Base-by-base conservation (phyloP, 2,329 filamentous ascomycete genomes). In the Aspergillus fumigatiaffinis region DNA sequence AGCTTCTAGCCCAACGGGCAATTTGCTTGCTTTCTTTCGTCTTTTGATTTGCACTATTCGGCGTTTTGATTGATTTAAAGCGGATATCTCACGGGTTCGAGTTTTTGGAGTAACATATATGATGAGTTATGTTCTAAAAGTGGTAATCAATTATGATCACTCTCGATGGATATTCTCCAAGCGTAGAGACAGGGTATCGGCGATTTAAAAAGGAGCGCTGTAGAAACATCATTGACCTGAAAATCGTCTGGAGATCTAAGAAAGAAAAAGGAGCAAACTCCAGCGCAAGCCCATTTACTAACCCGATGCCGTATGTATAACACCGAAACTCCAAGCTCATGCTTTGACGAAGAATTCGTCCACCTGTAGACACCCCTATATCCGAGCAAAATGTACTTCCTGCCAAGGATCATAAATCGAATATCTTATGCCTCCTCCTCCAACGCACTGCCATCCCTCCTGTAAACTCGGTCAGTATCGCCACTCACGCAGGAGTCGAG, bases 381-480 rank as follows among this genome's bases (percentile, higher is more conserved):
- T 38, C 14, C 32, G 3, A 38, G 32, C 32, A 38, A 38, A 38
- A 17, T 38, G 32, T 38, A 42, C n/a, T 12, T 25, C 23, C 23
- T 4, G n/a, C 12, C 21, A 1, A 3, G 5, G 23, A 23, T 2
- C 4, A 14, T 3, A 14, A 47, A 3, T 14, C 5, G 10, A 14
- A 25, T 10, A 21, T 4, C 49, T 71, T 58, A 76, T 50, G 66
- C 59, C 51, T 79, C 77, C 58, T 79, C 77, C 57, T 80, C 78
- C 47, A 73, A 68, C 20, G 73, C 76, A 56, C 75, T 79, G 54
- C 78, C 78, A 63, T 80, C 78, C 60, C 78, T 71, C 58, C 75
- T 77, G 47, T 41, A 51, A 17, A 17, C 35, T 5, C 10, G 14
- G 51, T 66, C 28, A 64, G 61, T 50, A 58, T 46, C n/a, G 10